Evolutionary conservation across 2,329 filamentous ascomycete species (phyloP).

Genomic region (Colletotrichum abscissum): DNA sequence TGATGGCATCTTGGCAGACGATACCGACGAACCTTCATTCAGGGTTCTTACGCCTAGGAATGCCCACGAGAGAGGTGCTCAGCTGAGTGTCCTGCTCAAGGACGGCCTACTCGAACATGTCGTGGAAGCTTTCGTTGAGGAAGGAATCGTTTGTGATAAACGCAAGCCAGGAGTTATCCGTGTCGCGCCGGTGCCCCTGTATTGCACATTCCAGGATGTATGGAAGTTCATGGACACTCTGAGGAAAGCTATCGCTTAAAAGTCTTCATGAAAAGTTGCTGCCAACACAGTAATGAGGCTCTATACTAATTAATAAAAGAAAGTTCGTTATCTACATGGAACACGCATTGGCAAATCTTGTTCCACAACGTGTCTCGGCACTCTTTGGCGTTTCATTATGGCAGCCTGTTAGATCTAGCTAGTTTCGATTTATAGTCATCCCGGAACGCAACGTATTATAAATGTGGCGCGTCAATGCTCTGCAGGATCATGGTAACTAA

Average conservation of each 20-base stretch:
- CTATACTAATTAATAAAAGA: background rate
- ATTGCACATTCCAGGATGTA: conserved; percentile 83
- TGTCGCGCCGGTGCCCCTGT: conserved; percentile 85
- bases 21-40: conserved; percentile 57
- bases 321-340: background rate
- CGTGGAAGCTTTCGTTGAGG: conserved; percentile 70
- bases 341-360: too few relatives aligned
- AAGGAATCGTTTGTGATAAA: conserved; percentile 83
- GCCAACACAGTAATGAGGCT: background rate
- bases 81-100: conserved; percentile 79
- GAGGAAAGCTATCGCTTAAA: conserved; percentile 39
- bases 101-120: conserved; percentile 78
- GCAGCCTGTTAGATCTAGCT: background rate
- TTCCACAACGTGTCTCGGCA: background rate
- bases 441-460: background rate
- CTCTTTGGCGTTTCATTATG: too few relatives aligned
- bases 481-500: background rate
- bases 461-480: background rate
- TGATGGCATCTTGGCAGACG: conserved; percentile 51
- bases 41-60: conserved; percentile 77
- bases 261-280: background rate
- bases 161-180: conserved; percentile 87
- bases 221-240: conserved; percentile 59
- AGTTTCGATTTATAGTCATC: background rate
- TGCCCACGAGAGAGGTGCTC: conserved; percentile 77